phyloP scores from a whole-genome alignment of 2,329 filamentous ascomycete genomes.

The Trichophaea hybrida region DNA sequence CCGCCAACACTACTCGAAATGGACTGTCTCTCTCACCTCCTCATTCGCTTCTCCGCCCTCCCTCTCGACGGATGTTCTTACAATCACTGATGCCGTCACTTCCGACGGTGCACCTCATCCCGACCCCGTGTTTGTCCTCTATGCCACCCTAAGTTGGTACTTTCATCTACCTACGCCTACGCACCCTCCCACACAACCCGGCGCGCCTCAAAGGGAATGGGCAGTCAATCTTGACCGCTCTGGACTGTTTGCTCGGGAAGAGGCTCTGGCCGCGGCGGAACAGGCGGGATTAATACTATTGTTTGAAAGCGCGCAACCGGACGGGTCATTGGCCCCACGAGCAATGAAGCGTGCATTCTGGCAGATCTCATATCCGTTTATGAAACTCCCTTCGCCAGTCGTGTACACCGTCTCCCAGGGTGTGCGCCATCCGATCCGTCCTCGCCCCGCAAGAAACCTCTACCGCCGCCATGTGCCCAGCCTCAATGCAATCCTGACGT shows the following conservation, averaged over 20 bases:
- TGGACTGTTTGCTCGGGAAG: slow-evolving; percentile 9
- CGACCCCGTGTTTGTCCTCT: slow-evolving; percentile 11
- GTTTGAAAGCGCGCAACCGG: slow-evolving; percentile 25
- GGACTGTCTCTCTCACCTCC: background rate
- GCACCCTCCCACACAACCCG: slow-evolving; percentile 4
- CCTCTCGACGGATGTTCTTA: background rate
- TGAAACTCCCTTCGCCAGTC: slow-evolving; percentile 54
- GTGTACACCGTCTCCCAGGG: slow-evolving; percentile 66
- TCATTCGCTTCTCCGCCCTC: background rate
- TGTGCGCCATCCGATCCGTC: slow-evolving; percentile 69
- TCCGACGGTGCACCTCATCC: background rate
- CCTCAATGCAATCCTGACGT: slow-evolving; percentile 69
- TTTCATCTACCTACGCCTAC: slow-evolving; percentile 18
- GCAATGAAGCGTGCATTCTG: slow-evolving; percentile 57
- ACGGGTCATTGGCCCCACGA: background rate
- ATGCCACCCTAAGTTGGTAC: slow-evolving; percentile 23
- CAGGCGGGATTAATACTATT: slow-evolving; percentile 60
- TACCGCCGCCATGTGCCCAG: slow-evolving; percentile 80
- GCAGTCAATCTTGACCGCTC: slow-evolving; percentile 11
- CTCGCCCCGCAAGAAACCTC: slow-evolving; percentile 82
- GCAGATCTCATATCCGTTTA: slow-evolving; percentile 52
- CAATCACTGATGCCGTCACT: background rate
- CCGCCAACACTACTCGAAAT: background rate
- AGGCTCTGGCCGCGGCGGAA: slow-evolving; percentile 61
- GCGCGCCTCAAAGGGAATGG: slow-evolving; percentile 15